A percentile compares a stretch with the other conserved stretches of the same genome.
Conservation (phyloP, 75 land plant genomes). For the Azolla pinnata region DNA sequence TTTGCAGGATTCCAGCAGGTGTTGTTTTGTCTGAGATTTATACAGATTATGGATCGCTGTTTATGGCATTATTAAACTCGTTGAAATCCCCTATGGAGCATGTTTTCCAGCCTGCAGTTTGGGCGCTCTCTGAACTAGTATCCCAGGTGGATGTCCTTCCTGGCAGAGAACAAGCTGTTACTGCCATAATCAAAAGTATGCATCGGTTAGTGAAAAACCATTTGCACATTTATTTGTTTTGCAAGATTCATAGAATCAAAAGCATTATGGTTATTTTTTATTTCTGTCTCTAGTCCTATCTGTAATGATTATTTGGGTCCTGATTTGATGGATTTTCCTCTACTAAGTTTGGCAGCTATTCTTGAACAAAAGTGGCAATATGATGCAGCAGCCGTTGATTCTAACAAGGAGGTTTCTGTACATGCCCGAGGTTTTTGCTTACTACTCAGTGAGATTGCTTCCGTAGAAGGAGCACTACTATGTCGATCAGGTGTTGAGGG, state of each 20-base stretch:
- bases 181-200: slow-evolving; percentile 10
- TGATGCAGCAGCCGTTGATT: slow-evolving; percentile 1
- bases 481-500: slow-evolving; percentile 14
- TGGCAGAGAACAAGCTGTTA: slow-evolving; percentile 18
- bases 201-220: not conserved
- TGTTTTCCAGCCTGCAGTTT: slow-evolving; percentile 10
- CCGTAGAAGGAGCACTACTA: slow-evolving; percentile 11
- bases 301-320: not conserved
- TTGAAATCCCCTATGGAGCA: slow-evolving; percentile 6
- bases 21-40: slow-evolving; percentile 19
- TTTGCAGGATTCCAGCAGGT: slow-evolving; percentile 19
- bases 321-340: not conserved
- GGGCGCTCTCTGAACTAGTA: slow-evolving; percentile 16
- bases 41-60: slow-evolving; percentile 11
- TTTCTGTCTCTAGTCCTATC: not conserved
- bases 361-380: slow-evolving; percentile 12
- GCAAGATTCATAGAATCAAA: not conserved
- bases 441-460: slow-evolving; percentile 12
- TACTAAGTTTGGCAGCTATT: slow-evolving; percentile 15
- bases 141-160: slow-evolving; percentile 18
- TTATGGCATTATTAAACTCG: slow-evolving; percentile 1
- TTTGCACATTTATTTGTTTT: not conserved
- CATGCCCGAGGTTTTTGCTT: slow-evolving; percentile 14
- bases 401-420: not conserved
- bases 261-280: not conserved